Evolutionary conservation across 2,329 filamentous ascomycete species (phyloP).

Genomic region (Grosmannia penicillata): DNA sequence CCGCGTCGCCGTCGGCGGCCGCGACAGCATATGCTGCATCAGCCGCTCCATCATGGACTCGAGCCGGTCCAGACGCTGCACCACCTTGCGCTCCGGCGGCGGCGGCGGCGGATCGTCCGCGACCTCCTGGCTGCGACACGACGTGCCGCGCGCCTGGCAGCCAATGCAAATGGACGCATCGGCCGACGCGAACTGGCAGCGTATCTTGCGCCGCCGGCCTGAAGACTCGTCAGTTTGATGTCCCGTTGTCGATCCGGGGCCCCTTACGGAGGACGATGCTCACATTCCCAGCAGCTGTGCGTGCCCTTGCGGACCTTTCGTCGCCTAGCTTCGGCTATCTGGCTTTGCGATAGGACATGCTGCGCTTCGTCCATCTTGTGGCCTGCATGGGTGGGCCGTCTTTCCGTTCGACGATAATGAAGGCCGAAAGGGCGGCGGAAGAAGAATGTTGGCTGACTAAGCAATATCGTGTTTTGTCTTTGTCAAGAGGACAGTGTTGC

Average conservation of each 20-base stretch:
- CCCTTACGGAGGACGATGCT: no score
- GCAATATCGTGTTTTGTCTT: no score
- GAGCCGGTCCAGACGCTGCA: slow-evolving; percentile 28
- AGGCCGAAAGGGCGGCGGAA: no score
- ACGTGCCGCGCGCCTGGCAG: slow-evolving; percentile 25
- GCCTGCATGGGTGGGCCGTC: no score
- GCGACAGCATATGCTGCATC: slow-evolving; percentile 21
- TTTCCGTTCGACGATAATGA: no score
- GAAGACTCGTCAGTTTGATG: neutral
- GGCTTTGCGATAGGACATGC: slow-evolving; percentile 6
- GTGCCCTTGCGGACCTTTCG: slow-evolving; percentile 37
- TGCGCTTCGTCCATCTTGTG: slow-evolving; percentile 1
- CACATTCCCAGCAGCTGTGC: slow-evolving; percentile 40
- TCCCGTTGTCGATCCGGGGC: no score
- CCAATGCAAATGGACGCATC: slow-evolving; percentile 25
- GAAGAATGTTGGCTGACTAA: no score
- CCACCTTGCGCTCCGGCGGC: slow-evolving; percentile 22
- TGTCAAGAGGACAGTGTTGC: no score
- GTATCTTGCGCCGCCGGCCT: slow-evolving; percentile 31
- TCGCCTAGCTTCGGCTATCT: slow-evolving; percentile 19
- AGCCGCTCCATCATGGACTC: slow-evolving; percentile 31
- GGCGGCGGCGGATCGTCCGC: slow-evolving; percentile 18
- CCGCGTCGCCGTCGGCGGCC: slow-evolving; percentile 4
- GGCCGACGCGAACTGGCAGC: slow-evolving; percentile 26
- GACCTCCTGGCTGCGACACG: slow-evolving; percentile 31